Evolutionary conservation across 345 rosid genomes (phyloP), one percentile per base, ranked within the genome.

Genomic region (Hibiscus trionum): DNA sequence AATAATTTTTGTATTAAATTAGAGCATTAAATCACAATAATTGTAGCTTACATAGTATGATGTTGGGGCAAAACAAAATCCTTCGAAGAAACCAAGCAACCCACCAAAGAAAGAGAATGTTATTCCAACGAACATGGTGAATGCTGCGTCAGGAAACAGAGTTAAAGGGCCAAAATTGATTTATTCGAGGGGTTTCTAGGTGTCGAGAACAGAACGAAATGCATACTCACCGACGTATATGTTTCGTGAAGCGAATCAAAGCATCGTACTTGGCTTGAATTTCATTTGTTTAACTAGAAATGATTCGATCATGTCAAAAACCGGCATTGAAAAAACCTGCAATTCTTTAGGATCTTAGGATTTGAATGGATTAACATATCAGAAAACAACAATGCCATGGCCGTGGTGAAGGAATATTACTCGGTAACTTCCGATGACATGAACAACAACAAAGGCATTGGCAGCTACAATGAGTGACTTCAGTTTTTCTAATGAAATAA

Each of bases 101-200:
- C 88, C 91, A 61, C 89, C 89, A 11, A 87, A 87, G 69, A 87
- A 87, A 11, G 91, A 89, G 57, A 85, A 49, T 27, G 84, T 80
- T 35, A 87, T 85, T 39, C 72, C 91, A 53, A 87, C 5, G 21
- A 87, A 84, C 61, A 80, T 80, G 29, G 85, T 73, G 16, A 87
- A 61, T n/a, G 68, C 91, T 85, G 81, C 66, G 71, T 3, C 15
- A 47, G 2, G 15, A 11, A 11, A 47, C 52, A 39, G 44, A 39
- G 44, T 39, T 35, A 35, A 35, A 35, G 37, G 37, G 37, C 5
- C 7, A 5, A 35, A 4, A 35, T 35, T 7, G 37, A 35, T 5
- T 35, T 35, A 35, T 35, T 35, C 37, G 7, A 0, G 5, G 37
- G 37, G 6, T 4, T n/a, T n/a, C n/a, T n/a, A n/a, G n/a, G n/a